phyloP scores from a whole-genome alignment of 495 filamentous ascomycete species.

The Elasticomyces elasticus region DNA sequence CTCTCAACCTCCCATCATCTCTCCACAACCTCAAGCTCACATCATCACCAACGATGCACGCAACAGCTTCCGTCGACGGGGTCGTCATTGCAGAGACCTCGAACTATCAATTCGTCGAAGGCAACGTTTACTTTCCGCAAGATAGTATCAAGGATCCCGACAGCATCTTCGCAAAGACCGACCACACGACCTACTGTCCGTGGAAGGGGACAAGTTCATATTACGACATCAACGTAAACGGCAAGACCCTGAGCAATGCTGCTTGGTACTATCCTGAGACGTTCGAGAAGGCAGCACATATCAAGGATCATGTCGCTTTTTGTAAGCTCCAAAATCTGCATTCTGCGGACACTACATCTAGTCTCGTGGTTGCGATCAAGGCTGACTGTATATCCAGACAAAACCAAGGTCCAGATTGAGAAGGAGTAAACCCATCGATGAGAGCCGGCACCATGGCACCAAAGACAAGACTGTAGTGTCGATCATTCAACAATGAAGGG shows the following conservation, averaged over 20 bases:
- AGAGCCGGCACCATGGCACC: neutral
- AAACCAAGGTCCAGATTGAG: slow-evolving; percentile 1
- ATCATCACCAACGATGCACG: slow-evolving; percentile 35
- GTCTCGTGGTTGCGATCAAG: neutral
- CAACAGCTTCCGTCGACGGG: slow-evolving; percentile 49
- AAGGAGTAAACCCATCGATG: neutral
- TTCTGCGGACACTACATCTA: no score
- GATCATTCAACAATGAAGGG: no score
- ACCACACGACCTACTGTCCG: slow-evolving; percentile 44
- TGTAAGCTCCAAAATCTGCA: no score
- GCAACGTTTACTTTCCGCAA: slow-evolving; percentile 52
- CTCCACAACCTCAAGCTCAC: slow-evolving; percentile 16
- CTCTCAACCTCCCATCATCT: neutral
- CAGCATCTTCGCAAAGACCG: slow-evolving; percentile 18
- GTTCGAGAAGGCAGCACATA: slow-evolving; percentile 45
- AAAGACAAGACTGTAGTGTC: neutral
- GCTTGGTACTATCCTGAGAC: slow-evolving; percentile 61
- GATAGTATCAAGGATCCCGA: slow-evolving; percentile 38
- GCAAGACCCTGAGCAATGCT: slow-evolving; percentile 45
- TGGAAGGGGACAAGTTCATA: slow-evolving; percentile 67
- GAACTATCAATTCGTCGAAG: slow-evolving; percentile 56
- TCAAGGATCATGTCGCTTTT: slow-evolving; percentile 58
- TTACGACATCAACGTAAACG: slow-evolving; percentile 45
- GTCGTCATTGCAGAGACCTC: slow-evolving; percentile 51
- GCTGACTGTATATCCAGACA: neutral